Percentiles rank a stretch among this genome's conserved stretches.
phyloP scores from a whole-genome alignment of 352 stramenopile species.

The Phytophthora sp. region DNA sequence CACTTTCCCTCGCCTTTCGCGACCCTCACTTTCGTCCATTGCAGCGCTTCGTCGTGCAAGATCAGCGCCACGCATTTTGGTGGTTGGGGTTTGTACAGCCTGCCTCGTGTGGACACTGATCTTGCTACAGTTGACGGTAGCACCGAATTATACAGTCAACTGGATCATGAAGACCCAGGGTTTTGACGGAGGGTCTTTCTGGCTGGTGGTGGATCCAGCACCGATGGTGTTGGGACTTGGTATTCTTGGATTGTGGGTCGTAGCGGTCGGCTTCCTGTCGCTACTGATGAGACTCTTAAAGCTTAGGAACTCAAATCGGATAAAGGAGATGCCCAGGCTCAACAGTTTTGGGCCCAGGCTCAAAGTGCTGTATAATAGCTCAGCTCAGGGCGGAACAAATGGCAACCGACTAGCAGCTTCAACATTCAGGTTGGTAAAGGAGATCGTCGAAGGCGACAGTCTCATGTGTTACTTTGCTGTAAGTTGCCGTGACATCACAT shows the following conservation, averaged over 20 bases:
- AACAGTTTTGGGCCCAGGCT: no score
- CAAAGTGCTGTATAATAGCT: no score
- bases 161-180: constrained; percentile 26
- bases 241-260: constrained; percentile 7
- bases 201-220: constrained; percentile 18
- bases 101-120: constrained; percentile 27
- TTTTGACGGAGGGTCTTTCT: constrained; percentile 31
- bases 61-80: neutral
- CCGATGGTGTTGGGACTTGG: neutral
- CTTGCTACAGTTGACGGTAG: constrained; percentile 15
- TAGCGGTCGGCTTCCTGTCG: constrained; percentile 2
- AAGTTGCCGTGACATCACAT: neutral
- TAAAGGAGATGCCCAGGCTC: neutral
- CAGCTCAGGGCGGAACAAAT: no score
- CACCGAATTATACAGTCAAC: constrained; percentile 23
- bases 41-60: neutral
- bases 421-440: no score
- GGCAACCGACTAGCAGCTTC: no score
- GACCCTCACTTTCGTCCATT: neutral
- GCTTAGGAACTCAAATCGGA: neutral
- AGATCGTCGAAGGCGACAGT: no score
- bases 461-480: constrained; percentile 5
- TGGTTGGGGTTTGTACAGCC: neutral
- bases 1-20: neutral
- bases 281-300: constrained; percentile 1